Evolutionary conservation across 768 basidiomycete species (phyloP).

Genomic region (Cytidiella melzeri): DNA sequence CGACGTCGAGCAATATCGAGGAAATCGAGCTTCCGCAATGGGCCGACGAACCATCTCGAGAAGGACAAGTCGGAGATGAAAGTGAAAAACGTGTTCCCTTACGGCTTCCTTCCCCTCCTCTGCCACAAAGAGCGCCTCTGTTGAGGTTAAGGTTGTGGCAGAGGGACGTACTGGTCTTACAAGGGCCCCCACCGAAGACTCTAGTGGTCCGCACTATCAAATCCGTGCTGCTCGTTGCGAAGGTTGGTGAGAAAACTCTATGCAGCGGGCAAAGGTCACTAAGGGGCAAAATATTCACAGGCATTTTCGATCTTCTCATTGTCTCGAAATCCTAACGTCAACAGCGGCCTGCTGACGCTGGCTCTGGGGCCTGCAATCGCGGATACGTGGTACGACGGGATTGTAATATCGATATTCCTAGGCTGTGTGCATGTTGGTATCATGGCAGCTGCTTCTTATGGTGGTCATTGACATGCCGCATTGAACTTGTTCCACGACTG

Average conservation of each 20-base stretch:
- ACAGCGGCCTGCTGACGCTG: slow-evolving; percentile 20
- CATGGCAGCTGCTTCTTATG: background rate
- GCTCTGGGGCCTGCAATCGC: slow-evolving; percentile 33
- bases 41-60: background rate
- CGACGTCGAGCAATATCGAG: background rate
- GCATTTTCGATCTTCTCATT: slow-evolving; percentile 19
- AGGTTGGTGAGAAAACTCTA: slow-evolving; percentile 21
- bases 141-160: slow-evolving; percentile 5
- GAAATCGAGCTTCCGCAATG: slow-evolving; percentile 6
- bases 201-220: slow-evolving; percentile 27
- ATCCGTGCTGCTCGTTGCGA: slow-evolving; percentile 29
- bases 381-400: slow-evolving; percentile 41
- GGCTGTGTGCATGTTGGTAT: slow-evolving; percentile 34
- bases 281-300: slow-evolving; percentile 4
- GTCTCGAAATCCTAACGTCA: slow-evolving; percentile 20
- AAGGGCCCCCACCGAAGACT: slow-evolving; percentile 11
- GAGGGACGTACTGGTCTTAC: background rate
- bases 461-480: too few species aligned
- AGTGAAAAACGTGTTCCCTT: background rate
- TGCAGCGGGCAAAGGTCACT: background rate
- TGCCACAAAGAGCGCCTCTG: background rate
- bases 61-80: background rate
- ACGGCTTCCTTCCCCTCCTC: background rate
- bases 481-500: too few species aligned
- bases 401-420: slow-evolving; percentile 32